These are phyloP conservation scores for Pseudofabraea citricarpa DNA, from an alignment of 2,329 filamentous ascomycete species.

Conservation along the genomic window DNA sequence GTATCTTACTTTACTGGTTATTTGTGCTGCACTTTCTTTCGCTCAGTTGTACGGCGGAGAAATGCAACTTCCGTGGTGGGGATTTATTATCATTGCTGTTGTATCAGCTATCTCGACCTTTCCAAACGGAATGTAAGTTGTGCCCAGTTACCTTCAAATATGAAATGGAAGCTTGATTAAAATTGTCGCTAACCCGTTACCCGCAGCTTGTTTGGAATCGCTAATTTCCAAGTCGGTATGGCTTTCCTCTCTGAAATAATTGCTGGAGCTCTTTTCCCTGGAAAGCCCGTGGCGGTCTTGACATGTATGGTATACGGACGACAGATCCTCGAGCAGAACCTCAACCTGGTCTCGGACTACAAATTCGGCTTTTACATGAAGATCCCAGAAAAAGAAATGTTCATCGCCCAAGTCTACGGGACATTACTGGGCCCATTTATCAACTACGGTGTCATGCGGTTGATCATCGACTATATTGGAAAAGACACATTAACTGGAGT, in stretches of 20 bases:
- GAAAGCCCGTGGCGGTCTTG: conserved; percentile 25
- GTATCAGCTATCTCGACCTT: conserved; percentile 24
- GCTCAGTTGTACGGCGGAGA: conserved; percentile 23
- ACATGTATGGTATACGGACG: conserved; percentile 27
- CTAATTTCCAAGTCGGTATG: conserved; percentile 26
- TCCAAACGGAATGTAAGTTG: conserved; percentile 28
- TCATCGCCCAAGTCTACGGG: conserved; percentile 29
- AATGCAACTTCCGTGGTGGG: conserved; percentile 28
- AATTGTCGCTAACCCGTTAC: no score
- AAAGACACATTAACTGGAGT: conserved; percentile 15
- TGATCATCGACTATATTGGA: conserved; percentile 9
- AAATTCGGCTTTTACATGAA: conserved; percentile 36
- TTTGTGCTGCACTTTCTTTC: conserved; percentile 23
- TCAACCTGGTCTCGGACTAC: conserved; percentile 30
- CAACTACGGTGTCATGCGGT: conserved; percentile 28
- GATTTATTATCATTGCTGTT: conserved; percentile 22
- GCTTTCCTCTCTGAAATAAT: conserved; percentile 26
- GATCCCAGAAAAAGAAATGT: conserved; percentile 32
- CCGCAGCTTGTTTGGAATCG: conserved; percentile 25
- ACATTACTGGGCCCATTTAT: conserved; percentile 28
- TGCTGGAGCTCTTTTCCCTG: conserved; percentile 25
- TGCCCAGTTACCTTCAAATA: no score
- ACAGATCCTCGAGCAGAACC: conserved; percentile 30
- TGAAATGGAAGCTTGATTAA: no score
- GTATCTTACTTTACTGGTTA: conserved; percentile 22